Evolutionary conservation across 2,329 filamentous ascomycete genomes (phyloP).

Genomic region (Neofusicoccum parvum): DNA sequence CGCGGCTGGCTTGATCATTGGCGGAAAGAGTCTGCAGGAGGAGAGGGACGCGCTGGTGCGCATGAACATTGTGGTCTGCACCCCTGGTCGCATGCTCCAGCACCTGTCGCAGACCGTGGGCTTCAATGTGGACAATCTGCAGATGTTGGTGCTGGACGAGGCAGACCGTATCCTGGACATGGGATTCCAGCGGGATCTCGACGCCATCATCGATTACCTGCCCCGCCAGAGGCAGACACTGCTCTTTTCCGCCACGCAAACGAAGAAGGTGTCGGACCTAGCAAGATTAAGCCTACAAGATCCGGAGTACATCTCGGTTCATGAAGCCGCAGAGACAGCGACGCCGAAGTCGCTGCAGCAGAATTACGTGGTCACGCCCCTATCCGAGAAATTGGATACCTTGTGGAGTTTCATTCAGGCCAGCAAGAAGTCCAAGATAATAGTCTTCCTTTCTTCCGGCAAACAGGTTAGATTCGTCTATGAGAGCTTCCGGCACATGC

Average conservation of each 20-base stretch:
- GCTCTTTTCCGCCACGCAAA: conserved; percentile 95
- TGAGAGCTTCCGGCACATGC: conserved; percentile 87
- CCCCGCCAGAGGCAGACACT: conserved; percentile 85
- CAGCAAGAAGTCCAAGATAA: conserved; percentile 90
- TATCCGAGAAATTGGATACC: conserved; percentile 87
- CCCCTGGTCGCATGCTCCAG: conserved; percentile 91
- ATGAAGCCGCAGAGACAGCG: conserved; percentile 76
- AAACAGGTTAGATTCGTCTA: conserved; percentile 97
- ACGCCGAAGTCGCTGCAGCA: conserved; percentile 86
- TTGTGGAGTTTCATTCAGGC: conserved; percentile 90
- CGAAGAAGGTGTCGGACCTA: conserved; percentile 88
- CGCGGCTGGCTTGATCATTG: conserved; percentile 90
- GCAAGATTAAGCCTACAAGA: conserved; percentile 85
- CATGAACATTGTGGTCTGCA: conserved; percentile 98
- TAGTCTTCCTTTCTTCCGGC: conserved; percentile 92
- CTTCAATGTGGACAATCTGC: conserved; percentile 86
- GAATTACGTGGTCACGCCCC: conserved; percentile 83
- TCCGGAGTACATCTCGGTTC: conserved; percentile 92
- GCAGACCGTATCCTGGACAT: conserved; percentile 97
- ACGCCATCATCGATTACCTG: conserved; percentile 90
- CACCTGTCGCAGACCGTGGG: conserved; percentile 92
- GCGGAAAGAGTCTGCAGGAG: conserved; percentile 86
- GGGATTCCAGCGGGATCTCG: conserved; percentile 88
- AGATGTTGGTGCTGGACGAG: conserved; percentile 92
- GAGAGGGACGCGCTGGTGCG: conserved; percentile 80